Base-by-base conservation (phyloP, 78 protist species). In the Capsaspora owczarzaki region DNA sequence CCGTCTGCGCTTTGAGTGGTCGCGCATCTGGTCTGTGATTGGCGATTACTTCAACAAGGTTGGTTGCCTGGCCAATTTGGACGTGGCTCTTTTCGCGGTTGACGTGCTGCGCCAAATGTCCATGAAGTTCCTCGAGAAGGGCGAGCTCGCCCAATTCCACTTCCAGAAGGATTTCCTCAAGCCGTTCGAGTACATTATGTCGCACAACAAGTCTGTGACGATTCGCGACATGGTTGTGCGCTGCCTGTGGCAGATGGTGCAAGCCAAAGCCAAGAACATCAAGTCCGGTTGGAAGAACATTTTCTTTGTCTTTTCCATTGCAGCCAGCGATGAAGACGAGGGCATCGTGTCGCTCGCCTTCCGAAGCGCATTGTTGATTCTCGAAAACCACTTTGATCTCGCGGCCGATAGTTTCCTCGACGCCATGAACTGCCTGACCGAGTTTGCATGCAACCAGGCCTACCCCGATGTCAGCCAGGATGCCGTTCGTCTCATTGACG, bases 41-140 rank as follows among this genome's bases (percentile, higher is more conserved):
- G 81, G 85, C 40, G 87, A 88, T 43, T 90, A 88, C 80, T 95
- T 95, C 78, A 77, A 75, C 82, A 8, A 23, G 37, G 87, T 90
- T 49, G 99, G 96, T 10, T 81, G 86, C 82, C 79, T 85, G 75
- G 38, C 51, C 37, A 84, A 89, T 70, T 72, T 29, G 63, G 61
- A 69, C 38, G 86, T 97, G 0, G 82, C 96, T 10, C 84, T 90
- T 84, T 93, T 90, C 56, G 94, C 97, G 22, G 81, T 97, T 33
- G 98, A 97, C 85, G 86, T 96, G 5, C 80, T 96, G 46, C 82
- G 96, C n/a, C 99, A 97, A 83, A 93, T 97, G 49, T 86, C 98
- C 10, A 61, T 85, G 77, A 92, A 95, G 80, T 96, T 95, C 81
- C 79, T 97, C 38, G 97, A 95, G 60, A 84, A 88, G 61, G 87